These are phyloP conservation scores for Gloeopeniophorella convolvens DNA, from an alignment of 768 basidiomycete genomes.

Conservation along the genomic window DNA sequence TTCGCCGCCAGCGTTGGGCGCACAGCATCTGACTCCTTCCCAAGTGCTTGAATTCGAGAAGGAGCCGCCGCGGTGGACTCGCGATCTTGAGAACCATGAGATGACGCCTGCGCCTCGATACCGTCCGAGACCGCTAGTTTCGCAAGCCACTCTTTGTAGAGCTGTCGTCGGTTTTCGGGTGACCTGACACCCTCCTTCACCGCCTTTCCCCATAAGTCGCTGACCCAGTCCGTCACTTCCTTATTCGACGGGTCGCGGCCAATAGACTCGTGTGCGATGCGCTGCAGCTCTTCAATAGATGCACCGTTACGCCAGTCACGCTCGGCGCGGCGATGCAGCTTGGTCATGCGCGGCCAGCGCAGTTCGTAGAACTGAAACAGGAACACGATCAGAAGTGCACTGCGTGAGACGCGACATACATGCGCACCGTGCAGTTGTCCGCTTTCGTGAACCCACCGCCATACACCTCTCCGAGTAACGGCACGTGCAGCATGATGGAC, in stretches of 20 bases:
- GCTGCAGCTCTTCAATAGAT: slow-evolving; percentile 43
- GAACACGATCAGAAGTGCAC: background rate
- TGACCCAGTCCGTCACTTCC: slow-evolving; percentile 43
- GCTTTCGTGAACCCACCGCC: slow-evolving; percentile 82
- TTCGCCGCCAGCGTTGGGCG: background rate
- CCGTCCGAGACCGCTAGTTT: slow-evolving; percentile 30
- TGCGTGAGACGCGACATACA: background rate
- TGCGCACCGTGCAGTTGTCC: slow-evolving; percentile 45
- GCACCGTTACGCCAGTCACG: slow-evolving; percentile 58
- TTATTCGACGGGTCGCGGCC: slow-evolving; percentile 48
- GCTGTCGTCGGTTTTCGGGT: slow-evolving; percentile 34
- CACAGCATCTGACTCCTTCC: background rate
- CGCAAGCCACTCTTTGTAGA: slow-evolving; percentile 37
- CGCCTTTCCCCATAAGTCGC: slow-evolving; percentile 34
- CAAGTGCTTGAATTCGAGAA: no score
- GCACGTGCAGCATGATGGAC: slow-evolving; percentile 47
- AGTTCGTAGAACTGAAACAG: slow-evolving; percentile 67
- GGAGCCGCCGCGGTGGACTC: background rate
- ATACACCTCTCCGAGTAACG: slow-evolving; percentile 65
- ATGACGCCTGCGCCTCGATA: slow-evolving; percentile 21
- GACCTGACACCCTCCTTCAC: slow-evolving; percentile 35
- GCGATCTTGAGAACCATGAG: slow-evolving; percentile 12
- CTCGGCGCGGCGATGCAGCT: slow-evolving; percentile 54
- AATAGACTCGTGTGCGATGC: slow-evolving; percentile 46
- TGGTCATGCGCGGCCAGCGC: slow-evolving; percentile 75